Evolutionary conservation across 305 asterid genomes (phyloP), one percentile per base, ranked within the genome.

Genomic region (Fraxinus floribunda): DNA sequence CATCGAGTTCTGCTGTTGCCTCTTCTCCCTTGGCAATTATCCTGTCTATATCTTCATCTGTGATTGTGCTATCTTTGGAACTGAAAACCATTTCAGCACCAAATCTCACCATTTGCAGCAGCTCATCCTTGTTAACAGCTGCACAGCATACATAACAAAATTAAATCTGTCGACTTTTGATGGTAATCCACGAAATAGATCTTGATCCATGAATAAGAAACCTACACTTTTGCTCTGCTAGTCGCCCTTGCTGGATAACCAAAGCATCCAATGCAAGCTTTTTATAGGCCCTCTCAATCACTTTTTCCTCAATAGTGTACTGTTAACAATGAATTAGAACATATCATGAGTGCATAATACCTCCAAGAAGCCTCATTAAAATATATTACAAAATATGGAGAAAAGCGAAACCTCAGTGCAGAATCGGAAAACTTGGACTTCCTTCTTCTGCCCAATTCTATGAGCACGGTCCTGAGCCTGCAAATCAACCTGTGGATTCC

Each of bases 81-180:
- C 98, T 95, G 93, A 97, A 97, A 86, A 97, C 99, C 98, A 97
- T 97, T 93, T 94, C 99, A 79, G 99, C 99, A 87, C 99, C 99
- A 90, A 94, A 97, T 79, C 99, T 91, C 86, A 97, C 98, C 99
- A 94, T 97, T 88, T 97, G 98, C 79, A 97, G 93, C 86, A 97
- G 92, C 86, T 97, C 99, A 84, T 95, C 99, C 89, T 97, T 97
- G 83, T 97, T 97, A 35, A 93, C 99, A 91, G 98, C 98, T 97
- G 89, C 87, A 87, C 71, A 70, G 41, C 86, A 87, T 22, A 82
- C 64, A 13, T 13, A 64, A 55, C 44, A 78, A 74, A 80, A 55
- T 22, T 72, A 62, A 62, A 76, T 57, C 44, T 35, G 46, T 32
- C 5, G 15, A 32, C 29, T 15, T 72, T 72, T 72, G 46, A 72